Percentiles rank a stretch among this genome's conserved stretches.
Evolutionary conservation across 495 filamentous ascomycete genomes (phyloP).

Genomic region (Trichoderma orchidacearum): DNA sequence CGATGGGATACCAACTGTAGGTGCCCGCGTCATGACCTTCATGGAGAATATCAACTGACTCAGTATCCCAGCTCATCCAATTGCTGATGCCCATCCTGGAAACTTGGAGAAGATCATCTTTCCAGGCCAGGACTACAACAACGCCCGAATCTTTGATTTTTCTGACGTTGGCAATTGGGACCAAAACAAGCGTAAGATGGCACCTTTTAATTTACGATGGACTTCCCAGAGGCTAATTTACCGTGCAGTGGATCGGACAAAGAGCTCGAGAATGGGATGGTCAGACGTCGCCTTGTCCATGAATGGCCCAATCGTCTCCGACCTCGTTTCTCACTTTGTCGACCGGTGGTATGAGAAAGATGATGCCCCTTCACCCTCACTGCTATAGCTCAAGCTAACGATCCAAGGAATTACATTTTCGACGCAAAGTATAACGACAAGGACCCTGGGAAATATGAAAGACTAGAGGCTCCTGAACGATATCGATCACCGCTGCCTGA

Average conservation of each 20-base stretch:
- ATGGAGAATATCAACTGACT: constrained; percentile 11
- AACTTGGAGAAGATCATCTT: constrained; percentile 65
- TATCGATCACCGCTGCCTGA: constrained; percentile 25
- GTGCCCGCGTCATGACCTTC: constrained; percentile 1
- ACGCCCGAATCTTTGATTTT: constrained; percentile 79
- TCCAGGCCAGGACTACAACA: constrained; percentile 92
- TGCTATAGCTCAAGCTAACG: not conserved
- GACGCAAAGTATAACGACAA: constrained; percentile 64
- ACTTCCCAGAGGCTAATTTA: not conserved
- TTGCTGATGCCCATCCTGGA: constrained; percentile 73
- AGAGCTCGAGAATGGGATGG: constrained; percentile 85
- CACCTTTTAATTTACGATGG: not conserved
- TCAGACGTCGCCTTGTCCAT: constrained; percentile 76
- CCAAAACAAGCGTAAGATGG: constrained; percentile 57
- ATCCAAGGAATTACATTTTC: constrained; percentile 65
- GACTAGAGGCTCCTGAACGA: constrained; percentile 32
- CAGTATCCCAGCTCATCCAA: constrained; percentile 44
- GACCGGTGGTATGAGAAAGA: constrained; percentile 51
- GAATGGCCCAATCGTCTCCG: constrained; percentile 65
- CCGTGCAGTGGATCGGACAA: constrained; percentile 50
- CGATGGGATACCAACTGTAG: constrained; percentile 45
- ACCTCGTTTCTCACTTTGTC: constrained; percentile 65
- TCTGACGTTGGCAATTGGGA: constrained; percentile 72
- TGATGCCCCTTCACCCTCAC: not conserved
- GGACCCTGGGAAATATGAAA: constrained; percentile 46